Evolutionary conservation across 306 rosid genomes (phyloP).

Genomic region (Dryas drummondii): DNA sequence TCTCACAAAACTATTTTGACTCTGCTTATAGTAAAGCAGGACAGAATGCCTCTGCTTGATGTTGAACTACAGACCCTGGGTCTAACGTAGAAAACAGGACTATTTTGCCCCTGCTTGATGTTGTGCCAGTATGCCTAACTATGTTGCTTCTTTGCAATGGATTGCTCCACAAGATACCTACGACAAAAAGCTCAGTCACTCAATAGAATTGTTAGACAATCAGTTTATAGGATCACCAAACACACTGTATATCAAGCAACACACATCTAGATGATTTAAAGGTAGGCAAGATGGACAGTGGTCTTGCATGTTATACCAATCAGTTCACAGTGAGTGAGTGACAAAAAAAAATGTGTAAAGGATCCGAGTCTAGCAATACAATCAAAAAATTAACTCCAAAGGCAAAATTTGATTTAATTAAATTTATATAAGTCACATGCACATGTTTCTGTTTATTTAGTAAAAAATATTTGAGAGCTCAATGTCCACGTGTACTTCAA

Average conservation of each 20-base stretch:
- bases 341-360: not conserved
- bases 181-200: not conserved
- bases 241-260: not conserved
- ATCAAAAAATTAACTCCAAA: not conserved
- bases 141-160: conserved; percentile 26
- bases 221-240: not conserved
- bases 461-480: not conserved
- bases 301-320: not conserved
- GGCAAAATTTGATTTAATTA: no score
- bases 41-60: not conserved
- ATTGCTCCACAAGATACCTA: conserved; percentile 42
- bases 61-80: not conserved
- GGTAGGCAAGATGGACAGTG: not conserved
- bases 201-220: no score
- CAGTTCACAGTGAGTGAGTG: not conserved
- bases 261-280: not conserved
- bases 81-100: not conserved
- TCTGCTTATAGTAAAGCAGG: not conserved
- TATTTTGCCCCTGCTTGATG: not conserved
- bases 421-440: not conserved
- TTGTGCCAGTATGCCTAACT: conserved; percentile 15
- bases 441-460: not conserved
- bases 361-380: not conserved
- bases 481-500: not conserved
- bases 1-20: not conserved